These are phyloP conservation scores for Mycena vitilis DNA, from an alignment of 768 basidiomycete genomes.

Conservation along the genomic window DNA sequence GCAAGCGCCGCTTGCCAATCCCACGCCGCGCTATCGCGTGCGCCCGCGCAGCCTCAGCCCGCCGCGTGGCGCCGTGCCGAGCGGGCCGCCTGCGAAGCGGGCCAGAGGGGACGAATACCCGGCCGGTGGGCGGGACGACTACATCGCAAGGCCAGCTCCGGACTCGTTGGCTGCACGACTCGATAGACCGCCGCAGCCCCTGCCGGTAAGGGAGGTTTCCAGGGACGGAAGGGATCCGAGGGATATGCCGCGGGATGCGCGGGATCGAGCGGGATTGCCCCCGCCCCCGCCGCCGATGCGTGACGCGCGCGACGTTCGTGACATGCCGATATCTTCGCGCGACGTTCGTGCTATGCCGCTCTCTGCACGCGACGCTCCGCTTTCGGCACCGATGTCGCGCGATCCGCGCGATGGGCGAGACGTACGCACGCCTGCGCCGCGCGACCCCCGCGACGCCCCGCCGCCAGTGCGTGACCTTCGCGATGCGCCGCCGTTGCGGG, in stretches of 20 bases:
- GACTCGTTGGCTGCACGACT: conserved; percentile 8
- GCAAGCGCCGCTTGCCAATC: conserved; percentile 29
- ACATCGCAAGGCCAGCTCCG: conserved; percentile 8
- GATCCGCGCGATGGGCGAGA: conserved; percentile 18
- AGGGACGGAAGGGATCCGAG: conserved; percentile 10
- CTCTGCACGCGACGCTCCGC: conserved; percentile 9
- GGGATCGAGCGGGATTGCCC: conserved; percentile 5
- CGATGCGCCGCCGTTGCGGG: conserved; percentile 12
- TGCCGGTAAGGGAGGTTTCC: background rate
- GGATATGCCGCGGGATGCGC: conserved; percentile 10
- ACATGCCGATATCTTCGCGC: conserved; percentile 3
- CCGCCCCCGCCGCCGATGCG: conserved; percentile 13
- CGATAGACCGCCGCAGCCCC: conserved; percentile 1
- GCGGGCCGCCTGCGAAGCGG: conserved; percentile 28
- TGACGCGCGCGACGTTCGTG: conserved; percentile 24
- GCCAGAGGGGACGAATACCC: conserved; percentile 29
- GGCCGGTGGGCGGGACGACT: conserved; percentile 10
- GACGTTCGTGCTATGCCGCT: conserved; percentile 3
- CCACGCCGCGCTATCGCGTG: conserved; percentile 26
- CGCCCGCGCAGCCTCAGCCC: conserved; percentile 33
- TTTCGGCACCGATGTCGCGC: conserved; percentile 13
- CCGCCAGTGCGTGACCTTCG: conserved; percentile 4
- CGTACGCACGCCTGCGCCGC: conserved; percentile 22
- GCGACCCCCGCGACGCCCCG: conserved; percentile 8
- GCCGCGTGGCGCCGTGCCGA: conserved; percentile 16